Evolutionary conservation across 2,329 filamentous ascomycete genomes (phyloP).

Genomic region (Colletotrichum plurivorum): DNA sequence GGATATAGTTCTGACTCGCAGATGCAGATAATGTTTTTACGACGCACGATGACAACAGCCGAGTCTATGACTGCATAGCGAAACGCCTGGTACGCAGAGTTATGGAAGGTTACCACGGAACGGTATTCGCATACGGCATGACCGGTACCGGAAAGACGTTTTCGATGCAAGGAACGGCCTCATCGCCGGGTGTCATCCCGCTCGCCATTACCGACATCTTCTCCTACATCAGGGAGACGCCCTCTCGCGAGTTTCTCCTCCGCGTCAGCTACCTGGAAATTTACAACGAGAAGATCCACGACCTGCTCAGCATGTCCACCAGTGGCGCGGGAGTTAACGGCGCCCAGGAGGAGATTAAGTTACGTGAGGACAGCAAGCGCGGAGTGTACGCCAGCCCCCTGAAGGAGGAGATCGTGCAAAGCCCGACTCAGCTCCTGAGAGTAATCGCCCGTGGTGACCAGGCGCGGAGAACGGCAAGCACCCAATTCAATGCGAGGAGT

Average conservation of each 20-base stretch:
- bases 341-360: slow-evolving; percentile 92
- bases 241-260: slow-evolving; percentile 91
- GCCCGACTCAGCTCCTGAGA: slow-evolving; percentile 91
- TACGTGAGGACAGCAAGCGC: slow-evolving; percentile 95
- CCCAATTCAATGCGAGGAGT: slow-evolving; percentile 96
- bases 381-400: slow-evolving; percentile 96
- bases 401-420: slow-evolving; percentile 99
- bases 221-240: slow-evolving; percentile 97
- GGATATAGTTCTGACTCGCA: slow-evolving; percentile 41
- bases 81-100: slow-evolving; percentile 95
- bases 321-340: slow-evolving; percentile 67
- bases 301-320: slow-evolving; percentile 84
- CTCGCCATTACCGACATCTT: slow-evolving; percentile 99
- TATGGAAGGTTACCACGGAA: slow-evolving; percentile 99
- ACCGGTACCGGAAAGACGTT: slow-evolving; percentile 99
- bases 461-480: slow-evolving; percentile 90
- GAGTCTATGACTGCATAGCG: slow-evolving; percentile 93
- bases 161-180: slow-evolving; percentile 98
- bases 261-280: slow-evolving; percentile 99
- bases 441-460: slow-evolving; percentile 96
- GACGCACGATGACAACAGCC: slow-evolving; percentile 92
- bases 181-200: slow-evolving; percentile 95
- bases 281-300: slow-evolving; percentile 98
- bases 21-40: slow-evolving; percentile 92
- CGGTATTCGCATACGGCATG: slow-evolving; percentile 99